Evolutionary conservation across 2,329 filamentous ascomycete species (phyloP), one percentile per base, ranked within the genome.

Genomic region (Penicillium aurantiogriseum): DNA sequence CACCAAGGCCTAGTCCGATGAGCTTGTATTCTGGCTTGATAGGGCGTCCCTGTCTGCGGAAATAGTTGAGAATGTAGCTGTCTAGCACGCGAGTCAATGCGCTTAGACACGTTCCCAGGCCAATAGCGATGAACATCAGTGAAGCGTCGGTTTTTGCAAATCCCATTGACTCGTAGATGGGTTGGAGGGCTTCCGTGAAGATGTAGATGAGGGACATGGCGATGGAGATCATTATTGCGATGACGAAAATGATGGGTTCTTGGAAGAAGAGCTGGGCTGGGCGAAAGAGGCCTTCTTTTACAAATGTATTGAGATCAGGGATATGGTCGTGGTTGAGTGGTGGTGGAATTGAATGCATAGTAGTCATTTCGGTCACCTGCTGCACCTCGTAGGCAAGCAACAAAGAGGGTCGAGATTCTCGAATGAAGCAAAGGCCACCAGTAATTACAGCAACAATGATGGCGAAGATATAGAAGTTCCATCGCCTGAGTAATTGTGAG

Each of bases 141-240:
- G 74, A 77, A 0, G 77, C 64, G 4, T 75, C 63, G 1, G 70
- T 62, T 2, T 58, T 53, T 3, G 67, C 60, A 60, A 80, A 73
- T 4, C 71, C 70, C 50, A 76, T 63, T 4, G 69, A 67, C 33
- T 67, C 55, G 62, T 79, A 82, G 4, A 81, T 74, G 1, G 72
- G 63, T 3, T 71, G 69, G 0, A 81, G 62, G 0, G 76, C 72
- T 67, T 81, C 78, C 0, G 79, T 77, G 60, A 81, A 79, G 4
- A 81, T 74, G 58, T 81, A 82, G 27, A 81, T 76, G n/a, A 81
- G 67, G 0, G 74, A 77, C 61, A 77, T 79, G 7, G 75, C 74
- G 17, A 76, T 66, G 9, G 76, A 76, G 9, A 72, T 76, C 60
- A 81, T 77, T 23, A 78, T 67, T 0, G 79, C 71, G 11, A 77